These are phyloP conservation scores for Coemansia sp. DNA, from an alignment of 192 early-diverging fungal species.

Conservation along the genomic window DNA sequence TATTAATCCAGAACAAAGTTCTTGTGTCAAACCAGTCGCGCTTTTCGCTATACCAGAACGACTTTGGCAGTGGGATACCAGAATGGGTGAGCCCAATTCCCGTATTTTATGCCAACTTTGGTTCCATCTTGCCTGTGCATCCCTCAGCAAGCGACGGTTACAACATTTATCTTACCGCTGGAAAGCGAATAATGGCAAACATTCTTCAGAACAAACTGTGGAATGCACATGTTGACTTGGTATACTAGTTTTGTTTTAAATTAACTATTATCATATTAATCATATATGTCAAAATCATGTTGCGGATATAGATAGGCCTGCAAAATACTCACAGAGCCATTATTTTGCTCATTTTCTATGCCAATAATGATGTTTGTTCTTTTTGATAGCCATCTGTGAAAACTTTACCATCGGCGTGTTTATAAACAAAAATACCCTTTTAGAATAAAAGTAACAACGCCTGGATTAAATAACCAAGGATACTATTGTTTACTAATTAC, in stretches of 20 bases:
- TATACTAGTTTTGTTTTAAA: background rate
- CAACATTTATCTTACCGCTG: constrained; percentile 5
- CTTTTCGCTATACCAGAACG: constrained; percentile 16
- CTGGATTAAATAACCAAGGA: no score
- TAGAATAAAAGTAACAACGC: no score
- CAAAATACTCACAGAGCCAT: no score
- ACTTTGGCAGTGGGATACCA: constrained; percentile 29
- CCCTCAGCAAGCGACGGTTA: background rate
- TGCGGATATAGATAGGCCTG: no score
- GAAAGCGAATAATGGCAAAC: background rate
- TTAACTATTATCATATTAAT: background rate
- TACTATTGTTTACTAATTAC: no score
- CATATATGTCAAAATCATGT: no score
- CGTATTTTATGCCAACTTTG: constrained; percentile 20
- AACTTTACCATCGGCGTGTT: no score
- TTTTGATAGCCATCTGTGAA: no score
- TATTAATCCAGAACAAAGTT: constrained; percentile 1
- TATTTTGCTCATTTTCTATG: no score
- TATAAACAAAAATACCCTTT: no score
- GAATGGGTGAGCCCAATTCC: constrained; percentile 17
- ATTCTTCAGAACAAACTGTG: constrained; percentile 7
- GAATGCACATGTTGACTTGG: background rate
- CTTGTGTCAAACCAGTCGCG: constrained; percentile 23
- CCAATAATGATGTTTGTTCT: no score
- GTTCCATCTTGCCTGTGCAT: constrained; percentile 14